Conservation (phyloP, 768 basidiomycete species). For the Auricularia heimuer region DNA sequence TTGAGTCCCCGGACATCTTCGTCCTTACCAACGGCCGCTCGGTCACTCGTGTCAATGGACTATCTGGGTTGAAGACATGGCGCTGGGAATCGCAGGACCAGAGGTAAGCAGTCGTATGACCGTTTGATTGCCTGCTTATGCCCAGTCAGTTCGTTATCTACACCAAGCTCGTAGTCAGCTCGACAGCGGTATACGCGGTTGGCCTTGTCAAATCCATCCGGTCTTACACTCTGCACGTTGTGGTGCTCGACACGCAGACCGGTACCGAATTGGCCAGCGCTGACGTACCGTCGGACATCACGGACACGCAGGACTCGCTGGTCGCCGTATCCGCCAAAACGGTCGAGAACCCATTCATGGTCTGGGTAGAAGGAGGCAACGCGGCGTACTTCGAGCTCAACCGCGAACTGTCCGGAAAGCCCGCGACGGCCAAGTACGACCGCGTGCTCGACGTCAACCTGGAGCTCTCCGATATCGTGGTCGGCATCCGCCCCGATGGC, state of each 20-base stretch:
- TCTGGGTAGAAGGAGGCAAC: slow-evolving; percentile 43
- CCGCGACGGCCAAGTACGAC: slow-evolving; percentile 33
- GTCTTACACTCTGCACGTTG: slow-evolving; percentile 58
- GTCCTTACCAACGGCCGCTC: slow-evolving; percentile 52
- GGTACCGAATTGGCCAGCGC: slow-evolving; percentile 41
- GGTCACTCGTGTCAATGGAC: slow-evolving; percentile 40
- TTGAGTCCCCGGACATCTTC: slow-evolving; percentile 27
- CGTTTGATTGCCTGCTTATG: too few species aligned
- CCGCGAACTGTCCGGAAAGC: slow-evolving; percentile 41
- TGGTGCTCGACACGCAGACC: slow-evolving; percentile 44
- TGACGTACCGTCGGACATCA: slow-evolving; percentile 45
- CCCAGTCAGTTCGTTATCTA: slow-evolving; percentile 47
- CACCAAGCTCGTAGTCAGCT: slow-evolving; percentile 48
- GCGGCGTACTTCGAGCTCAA: slow-evolving; percentile 43
- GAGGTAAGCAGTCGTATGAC: slow-evolving; percentile 22
- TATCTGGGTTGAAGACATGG: slow-evolving; percentile 54
- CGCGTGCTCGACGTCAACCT: slow-evolving; percentile 55
- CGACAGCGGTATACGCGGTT: slow-evolving; percentile 44
- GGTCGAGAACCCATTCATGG: slow-evolving; percentile 24
- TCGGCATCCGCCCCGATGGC: slow-evolving; percentile 50
- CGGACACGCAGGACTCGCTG: slow-evolving; percentile 25
- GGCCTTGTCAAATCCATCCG: slow-evolving; percentile 41
- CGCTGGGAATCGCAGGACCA: slow-evolving; percentile 61
- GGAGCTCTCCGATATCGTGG: slow-evolving; percentile 42
- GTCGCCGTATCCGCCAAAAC: slow-evolving; percentile 24